Percentiles rank a stretch among this genome's conserved stretches.
Evolutionary conservation across 345 rosid species (phyloP).

Genomic region (Ricinus communis): DNA sequence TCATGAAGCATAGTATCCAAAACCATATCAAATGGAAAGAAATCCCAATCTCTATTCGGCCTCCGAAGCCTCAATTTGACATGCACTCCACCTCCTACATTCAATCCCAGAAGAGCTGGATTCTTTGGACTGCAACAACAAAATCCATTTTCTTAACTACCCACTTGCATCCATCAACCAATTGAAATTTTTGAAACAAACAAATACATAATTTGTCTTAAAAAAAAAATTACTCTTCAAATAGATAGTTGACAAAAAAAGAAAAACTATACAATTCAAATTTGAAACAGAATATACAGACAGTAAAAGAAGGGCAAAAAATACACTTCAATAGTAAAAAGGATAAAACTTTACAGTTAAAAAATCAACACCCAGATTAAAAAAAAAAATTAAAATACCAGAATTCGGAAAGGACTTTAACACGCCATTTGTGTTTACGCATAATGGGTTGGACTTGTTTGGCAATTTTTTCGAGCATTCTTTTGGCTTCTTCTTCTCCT

Average conservation of each 20-base stretch:
- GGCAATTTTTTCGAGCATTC: constrained; percentile 59
- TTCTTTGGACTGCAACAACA: constrained; percentile 56
- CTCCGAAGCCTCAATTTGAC: constrained; percentile 82
- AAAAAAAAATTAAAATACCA: constrained; percentile 18
- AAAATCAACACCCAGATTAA: not conserved
- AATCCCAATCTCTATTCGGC: constrained; percentile 59
- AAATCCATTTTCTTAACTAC: not conserved
- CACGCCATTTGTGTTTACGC: constrained; percentile 58
- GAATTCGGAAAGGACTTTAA: constrained; percentile 50
- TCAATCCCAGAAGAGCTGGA: constrained; percentile 69
- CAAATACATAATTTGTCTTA: not conserved
- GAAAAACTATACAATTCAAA: not conserved
- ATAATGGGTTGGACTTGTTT: constrained; percentile 62
- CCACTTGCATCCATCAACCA: not conserved
- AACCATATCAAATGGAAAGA: constrained; percentile 63
- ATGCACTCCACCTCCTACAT: constrained; percentile 64
- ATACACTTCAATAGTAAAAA: not conserved
- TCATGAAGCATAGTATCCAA: constrained; percentile 97
- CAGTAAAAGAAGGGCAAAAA: not conserved
- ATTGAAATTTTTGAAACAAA: not conserved
- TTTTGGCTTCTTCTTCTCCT: constrained; percentile 64
- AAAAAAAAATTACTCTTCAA: no score
- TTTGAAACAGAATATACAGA: not conserved
- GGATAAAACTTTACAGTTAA: not conserved
- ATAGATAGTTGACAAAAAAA: no score